A percentile compares a stretch with the other conserved stretches of the same genome.
Conservation (phyloP, 1,284 basidiomycete genomes). For the Sporisorium sorghi region DNA sequence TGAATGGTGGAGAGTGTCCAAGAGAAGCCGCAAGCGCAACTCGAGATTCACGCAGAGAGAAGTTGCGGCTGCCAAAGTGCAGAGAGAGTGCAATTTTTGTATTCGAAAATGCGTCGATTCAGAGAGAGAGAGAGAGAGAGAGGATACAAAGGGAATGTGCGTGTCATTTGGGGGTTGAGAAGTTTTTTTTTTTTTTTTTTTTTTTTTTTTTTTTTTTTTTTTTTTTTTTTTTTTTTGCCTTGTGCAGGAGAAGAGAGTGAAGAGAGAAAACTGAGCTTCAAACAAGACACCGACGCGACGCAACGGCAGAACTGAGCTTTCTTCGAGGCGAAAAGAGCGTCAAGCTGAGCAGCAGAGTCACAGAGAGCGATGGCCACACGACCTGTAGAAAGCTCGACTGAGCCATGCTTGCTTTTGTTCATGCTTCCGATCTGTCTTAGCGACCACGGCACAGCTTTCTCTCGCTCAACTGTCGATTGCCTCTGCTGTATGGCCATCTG, state of each 20-base stretch:
- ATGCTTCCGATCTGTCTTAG: too few relatives aligned
- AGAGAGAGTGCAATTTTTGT: conserved; percentile 1
- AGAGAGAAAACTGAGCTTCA: background rate
- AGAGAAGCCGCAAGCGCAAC: background rate
- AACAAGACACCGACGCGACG: background rate
- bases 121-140: too few relatives aligned
- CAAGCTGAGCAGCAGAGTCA: too few relatives aligned
- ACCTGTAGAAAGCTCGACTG: background rate
- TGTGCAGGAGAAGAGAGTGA: too few relatives aligned
- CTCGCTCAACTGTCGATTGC: too few relatives aligned
- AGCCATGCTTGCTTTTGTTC: conserved; percentile 2
- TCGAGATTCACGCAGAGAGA: background rate
- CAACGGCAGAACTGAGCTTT: background rate
- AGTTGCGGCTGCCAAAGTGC: too few relatives aligned
- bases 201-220: too few relatives aligned
- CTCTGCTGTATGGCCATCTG: too few relatives aligned
- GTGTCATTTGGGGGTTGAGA: too few relatives aligned
- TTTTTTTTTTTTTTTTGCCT: background rate
- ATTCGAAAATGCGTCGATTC: conserved; percentile 1
- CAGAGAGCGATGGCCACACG: background rate
- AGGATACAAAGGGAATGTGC: background rate
- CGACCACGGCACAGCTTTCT: too few relatives aligned
- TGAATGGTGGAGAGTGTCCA: conserved; percentile 7
- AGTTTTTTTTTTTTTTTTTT: too few relatives aligned
- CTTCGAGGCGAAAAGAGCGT: background rate